Conservation (phyloP, 2,329 filamentous ascomycete species). For the Curvularia sp. region DNA sequence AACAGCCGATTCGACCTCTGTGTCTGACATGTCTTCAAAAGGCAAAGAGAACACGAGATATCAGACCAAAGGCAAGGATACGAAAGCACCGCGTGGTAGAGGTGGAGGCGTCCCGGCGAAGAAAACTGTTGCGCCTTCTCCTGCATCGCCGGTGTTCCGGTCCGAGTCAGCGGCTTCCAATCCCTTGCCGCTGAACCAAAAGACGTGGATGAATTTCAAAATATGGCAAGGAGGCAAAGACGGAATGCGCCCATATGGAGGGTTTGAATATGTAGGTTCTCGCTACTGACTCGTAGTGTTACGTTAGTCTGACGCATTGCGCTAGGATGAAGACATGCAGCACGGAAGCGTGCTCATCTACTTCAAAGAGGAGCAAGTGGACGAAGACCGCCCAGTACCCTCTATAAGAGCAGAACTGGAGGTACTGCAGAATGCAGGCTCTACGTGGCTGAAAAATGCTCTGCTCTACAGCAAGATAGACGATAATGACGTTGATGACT, state of each 20-base stretch:
- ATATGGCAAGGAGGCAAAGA: slow-evolving; percentile 46
- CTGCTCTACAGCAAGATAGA: slow-evolving; percentile 48
- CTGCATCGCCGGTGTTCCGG: slow-evolving; percentile 28
- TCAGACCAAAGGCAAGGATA: slow-evolving; percentile 48
- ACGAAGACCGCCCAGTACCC: slow-evolving; percentile 45
- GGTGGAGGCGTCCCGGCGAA: slow-evolving; percentile 51
- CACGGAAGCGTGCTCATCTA: slow-evolving; percentile 48
- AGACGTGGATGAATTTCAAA: slow-evolving; percentile 47
- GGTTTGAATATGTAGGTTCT: slow-evolving; percentile 47
- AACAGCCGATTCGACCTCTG: slow-evolving; percentile 30
- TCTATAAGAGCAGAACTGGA: slow-evolving; percentile 47
- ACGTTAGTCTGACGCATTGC: not conserved
- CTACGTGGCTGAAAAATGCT: slow-evolving; percentile 48
- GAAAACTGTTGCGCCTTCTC: slow-evolving; percentile 24
- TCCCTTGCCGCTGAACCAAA: slow-evolving; percentile 28
- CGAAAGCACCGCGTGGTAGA: slow-evolving; percentile 48
- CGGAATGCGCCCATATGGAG: slow-evolving; percentile 43
- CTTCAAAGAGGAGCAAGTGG: slow-evolving; percentile 50
- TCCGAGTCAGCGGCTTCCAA: slow-evolving; percentile 35
- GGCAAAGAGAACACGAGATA: slow-evolving; percentile 46
- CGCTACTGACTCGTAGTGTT: slow-evolving; percentile 1
- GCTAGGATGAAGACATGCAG: slow-evolving; percentile 50
- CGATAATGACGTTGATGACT: slow-evolving; percentile 43
- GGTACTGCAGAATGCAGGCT: slow-evolving; percentile 46
- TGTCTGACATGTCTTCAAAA: slow-evolving; percentile 39